Evolutionary conservation across 73 alveolate genomes (phyloP), one percentile per base, ranked within the genome.

Genomic region (Paramecium caudatum): DNA sequence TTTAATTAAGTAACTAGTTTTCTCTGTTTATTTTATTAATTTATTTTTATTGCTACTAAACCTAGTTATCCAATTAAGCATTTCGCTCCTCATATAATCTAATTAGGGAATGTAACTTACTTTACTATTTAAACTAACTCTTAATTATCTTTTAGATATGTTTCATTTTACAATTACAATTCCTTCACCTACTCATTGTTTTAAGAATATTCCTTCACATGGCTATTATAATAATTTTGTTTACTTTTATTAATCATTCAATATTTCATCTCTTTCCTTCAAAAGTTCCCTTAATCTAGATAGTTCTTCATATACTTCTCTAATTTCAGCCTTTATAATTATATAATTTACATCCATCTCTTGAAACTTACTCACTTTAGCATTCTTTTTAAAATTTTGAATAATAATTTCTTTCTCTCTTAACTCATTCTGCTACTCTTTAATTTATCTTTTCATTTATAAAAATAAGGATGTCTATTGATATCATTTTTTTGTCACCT

Each of bases 321-420:
- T 36, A n/a, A 30, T 74, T 74, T 74, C 88, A 74, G 88, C 65
- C 80, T 55, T 55, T 1, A 55, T 23, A 27, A 55, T 55, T 23
- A 7, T 5, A 2, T 5, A 55, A 27, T 4, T 5, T 10, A 55
- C 80, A 74, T 74, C 88, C 12, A 74, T 13, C 17, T 74, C 88
- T 21, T 74, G 43, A 23, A 74, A 74, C 43, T 74, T 74, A 27
- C 88, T 39, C 8, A 74, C 88, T 74, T 74, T 74, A n/a, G 88
- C 88, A 74, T 74, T 74, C 21, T 74, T 37, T 68, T 74, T 74
- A 36, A 15, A 74, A 43, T 74, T 74, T 17, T 74, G 25, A 0
- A 74, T 39, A 2, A 45, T 41, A 3, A 12, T 27, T 12, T 74
- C 88, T 43, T 43, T 74, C 37, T 74, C 69, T 74, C 47, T 74